Evolutionary conservation across 2,329 filamentous ascomycete species (phyloP).

Genomic region (Aspergillus awamori): DNA sequence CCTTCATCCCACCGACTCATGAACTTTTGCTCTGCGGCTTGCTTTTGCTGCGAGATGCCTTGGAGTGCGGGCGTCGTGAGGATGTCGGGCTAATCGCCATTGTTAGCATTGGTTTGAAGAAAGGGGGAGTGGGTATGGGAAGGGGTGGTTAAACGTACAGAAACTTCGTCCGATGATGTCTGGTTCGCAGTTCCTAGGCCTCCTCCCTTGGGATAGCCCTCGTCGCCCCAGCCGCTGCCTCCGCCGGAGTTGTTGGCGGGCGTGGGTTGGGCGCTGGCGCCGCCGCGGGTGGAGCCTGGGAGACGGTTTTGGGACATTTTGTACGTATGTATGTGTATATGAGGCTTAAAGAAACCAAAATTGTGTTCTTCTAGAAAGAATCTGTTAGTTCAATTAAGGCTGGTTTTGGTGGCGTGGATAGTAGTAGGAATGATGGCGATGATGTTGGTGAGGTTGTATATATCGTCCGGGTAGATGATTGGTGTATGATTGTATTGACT

Average conservation of each 20-base stretch:
- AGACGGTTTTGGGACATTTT: slow-evolving; percentile 19
- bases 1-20: slow-evolving; percentile 15
- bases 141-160: slow-evolving; percentile 21
- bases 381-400: background rate
- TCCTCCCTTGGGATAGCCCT: slow-evolving; percentile 27
- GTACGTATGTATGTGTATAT: no score
- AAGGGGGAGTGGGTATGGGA: background rate
- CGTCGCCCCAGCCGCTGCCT: slow-evolving; percentile 28
- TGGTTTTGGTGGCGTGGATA: background rate
- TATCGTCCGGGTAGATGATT: background rate
- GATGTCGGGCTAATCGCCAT: background rate
- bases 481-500: background rate
- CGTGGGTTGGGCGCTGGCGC: slow-evolving; percentile 29
- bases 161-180: background rate
- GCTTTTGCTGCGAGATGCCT: slow-evolving; percentile 24
- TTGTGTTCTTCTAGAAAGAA: background rate
- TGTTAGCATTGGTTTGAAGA: background rate
- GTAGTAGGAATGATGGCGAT: background rate
- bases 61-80: background rate
- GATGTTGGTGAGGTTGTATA: background rate
- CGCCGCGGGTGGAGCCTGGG: slow-evolving; percentile 25
- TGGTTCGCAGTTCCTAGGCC: background rate
- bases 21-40: slow-evolving; percentile 26
- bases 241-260: slow-evolving; percentile 35
- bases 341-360: background rate